Conservation (phyloP, 352 stramenopile species). For the Globisporangium irregulare region DNA sequence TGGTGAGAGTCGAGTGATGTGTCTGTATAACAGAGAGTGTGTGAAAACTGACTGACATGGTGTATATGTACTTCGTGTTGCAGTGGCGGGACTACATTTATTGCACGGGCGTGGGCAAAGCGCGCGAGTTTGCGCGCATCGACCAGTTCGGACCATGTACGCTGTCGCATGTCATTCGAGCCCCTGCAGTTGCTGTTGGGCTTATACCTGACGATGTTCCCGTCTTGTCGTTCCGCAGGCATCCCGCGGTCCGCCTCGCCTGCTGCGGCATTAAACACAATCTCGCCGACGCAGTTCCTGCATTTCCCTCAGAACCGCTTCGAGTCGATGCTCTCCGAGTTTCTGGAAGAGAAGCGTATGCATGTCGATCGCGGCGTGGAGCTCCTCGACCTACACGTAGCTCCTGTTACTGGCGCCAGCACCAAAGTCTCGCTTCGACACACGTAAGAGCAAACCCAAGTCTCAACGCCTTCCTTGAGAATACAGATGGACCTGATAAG, state of each 20-base stretch:
- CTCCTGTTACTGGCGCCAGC: constrained; percentile 6
- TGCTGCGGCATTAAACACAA: constrained; percentile 17
- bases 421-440: constrained; percentile 38
- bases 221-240: constrained; percentile 19
- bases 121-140: constrained; percentile 67
- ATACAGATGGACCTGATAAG: not conserved
- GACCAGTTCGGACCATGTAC: constrained; percentile 76
- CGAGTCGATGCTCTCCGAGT: constrained; percentile 59
- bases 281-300: constrained; percentile 81
- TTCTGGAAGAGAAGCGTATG: constrained; percentile 41
- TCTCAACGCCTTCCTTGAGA: not conserved
- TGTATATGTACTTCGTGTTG: not conserved
- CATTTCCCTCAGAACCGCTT: constrained; percentile 87
- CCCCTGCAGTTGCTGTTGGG: not conserved
- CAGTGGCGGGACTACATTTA: constrained; percentile 88
- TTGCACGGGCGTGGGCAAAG: constrained; percentile 64
- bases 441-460: constrained; percentile 31
- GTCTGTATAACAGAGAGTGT: not conserved
- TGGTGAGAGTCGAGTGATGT: constrained; percentile 30
- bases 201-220: not conserved
- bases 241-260: constrained; percentile 36
- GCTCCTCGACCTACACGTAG: constrained; percentile 35
- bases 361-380: constrained; percentile 62
- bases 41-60: not conserved
- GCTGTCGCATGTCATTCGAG: constrained; percentile 1